Evolutionary conservation across 2,329 filamentous ascomycete genomes (phyloP), one percentile per base, ranked within the genome.

Genomic region (Cordyceps pruinosa): DNA sequence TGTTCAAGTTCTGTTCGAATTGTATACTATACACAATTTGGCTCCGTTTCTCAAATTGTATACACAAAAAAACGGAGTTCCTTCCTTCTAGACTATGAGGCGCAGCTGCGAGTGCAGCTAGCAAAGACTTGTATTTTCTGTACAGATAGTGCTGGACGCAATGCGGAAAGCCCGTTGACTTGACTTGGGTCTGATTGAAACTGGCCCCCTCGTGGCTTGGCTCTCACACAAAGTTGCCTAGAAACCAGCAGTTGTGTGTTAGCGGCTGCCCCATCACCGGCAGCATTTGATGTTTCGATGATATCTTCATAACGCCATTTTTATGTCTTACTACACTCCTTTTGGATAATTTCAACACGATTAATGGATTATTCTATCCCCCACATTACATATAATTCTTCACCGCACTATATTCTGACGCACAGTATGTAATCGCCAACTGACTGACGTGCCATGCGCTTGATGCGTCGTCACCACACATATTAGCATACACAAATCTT

Each of bases 321-420:
- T 28, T 46, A 32, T 56, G 41, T 30, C 23, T 35, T 47, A 30
- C 30, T 32, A 42, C 53, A 41, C 45, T 34, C 25, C 19, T 42
- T 49, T 56, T 42, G 21, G 21, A 42, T 42, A 56, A 49, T 56
- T 28, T 9, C 34, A 25, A 48, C 41, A 34, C 26, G 19, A 56
- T 56, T 41, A 49, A 56, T 56, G 44, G 19, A 28, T 48, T 49
- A 47, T 47, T 37, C 52, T 39, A 37, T 47, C 12, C n/a, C 21
- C 12, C 15, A 30, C n/a, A 41, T 45, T 30, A n/a, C n/a, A n/a
- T n/a, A 13, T 21, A 32, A 23, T 21, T 45, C 32, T 42, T 21
- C 21, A n/a, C 28, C 41, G 28, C 30, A 25, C 26, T 19, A 37
- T 23, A 10, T 32, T 5, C 7, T 41, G 37, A 41, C 21, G 37